Conservation (phyloP, 2,329 filamentous ascomycete genomes). For the Camillea tinctor region DNA sequence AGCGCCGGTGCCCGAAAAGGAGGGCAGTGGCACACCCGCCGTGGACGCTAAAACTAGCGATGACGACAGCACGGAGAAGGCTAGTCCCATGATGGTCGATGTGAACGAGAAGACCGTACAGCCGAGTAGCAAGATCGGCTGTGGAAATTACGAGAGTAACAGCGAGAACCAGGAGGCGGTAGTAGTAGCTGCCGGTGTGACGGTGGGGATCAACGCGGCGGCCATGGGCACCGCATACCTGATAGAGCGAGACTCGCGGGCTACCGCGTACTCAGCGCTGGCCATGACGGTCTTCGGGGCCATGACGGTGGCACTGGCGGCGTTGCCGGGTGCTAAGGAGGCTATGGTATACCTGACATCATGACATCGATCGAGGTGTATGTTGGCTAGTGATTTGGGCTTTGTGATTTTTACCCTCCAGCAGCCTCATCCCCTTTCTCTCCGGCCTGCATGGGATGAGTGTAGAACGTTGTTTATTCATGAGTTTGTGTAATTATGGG, state of each 20-base stretch:
- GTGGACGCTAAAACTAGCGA: background rate
- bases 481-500: background rate
- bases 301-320: constrained; percentile 54
- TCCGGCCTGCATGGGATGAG: background rate
- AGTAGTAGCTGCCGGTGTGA: constrained; percentile 50
- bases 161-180: constrained; percentile 18
- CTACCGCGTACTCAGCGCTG: constrained; percentile 55
- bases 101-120: background rate
- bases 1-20: no score
- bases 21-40: background rate
- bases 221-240: constrained; percentile 60
- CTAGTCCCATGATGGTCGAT: background rate
- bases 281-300: constrained; percentile 58
- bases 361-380: constrained; percentile 13
- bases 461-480: background rate
- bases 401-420: background rate
- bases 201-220: constrained; percentile 57
- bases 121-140: background rate
- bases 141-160: background rate
- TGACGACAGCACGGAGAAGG: background rate
- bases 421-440: background rate
- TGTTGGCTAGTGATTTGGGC: background rate
- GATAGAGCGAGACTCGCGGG: constrained; percentile 51
- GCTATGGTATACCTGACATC: constrained; percentile 37
- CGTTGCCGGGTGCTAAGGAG: constrained; percentile 44